Percentiles rank a stretch among this genome's conserved stretches.
Conservation (phyloP, 2,329 filamentous ascomycete genomes). For the Stachybotrys chartarum region DNA sequence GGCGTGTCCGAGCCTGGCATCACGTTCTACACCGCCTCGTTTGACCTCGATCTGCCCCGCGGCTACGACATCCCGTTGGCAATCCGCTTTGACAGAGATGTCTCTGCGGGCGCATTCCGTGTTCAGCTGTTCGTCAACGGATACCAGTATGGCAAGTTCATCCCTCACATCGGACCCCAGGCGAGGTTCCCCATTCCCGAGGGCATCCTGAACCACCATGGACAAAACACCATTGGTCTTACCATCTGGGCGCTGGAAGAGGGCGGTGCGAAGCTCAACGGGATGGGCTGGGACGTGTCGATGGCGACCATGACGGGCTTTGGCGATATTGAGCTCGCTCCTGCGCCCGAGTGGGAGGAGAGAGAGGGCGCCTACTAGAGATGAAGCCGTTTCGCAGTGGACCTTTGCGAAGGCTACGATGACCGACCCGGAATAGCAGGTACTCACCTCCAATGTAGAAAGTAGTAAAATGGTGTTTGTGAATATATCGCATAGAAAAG, state of each 20-base stretch:
- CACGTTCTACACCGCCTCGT: conserved; percentile 46
- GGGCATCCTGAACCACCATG: conserved; percentile 59
- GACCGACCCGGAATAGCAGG: no score
- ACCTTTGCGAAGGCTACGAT: no score
- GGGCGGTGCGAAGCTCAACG: conserved; percentile 34
- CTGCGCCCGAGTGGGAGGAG: conserved; percentile 32
- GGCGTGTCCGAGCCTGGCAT: conserved; percentile 40
- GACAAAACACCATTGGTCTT: conserved; percentile 59
- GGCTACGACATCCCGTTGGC: conserved; percentile 49
- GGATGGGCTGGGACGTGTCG: conserved; percentile 21
- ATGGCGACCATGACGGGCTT: conserved; percentile 39
- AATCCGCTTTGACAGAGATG: conserved; percentile 42
- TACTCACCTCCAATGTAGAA: no score
- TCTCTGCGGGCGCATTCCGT: conserved; percentile 33
- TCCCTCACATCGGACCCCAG: conserved; percentile 63
- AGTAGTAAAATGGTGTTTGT: no score
- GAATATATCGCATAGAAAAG: no score
- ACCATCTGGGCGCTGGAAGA: conserved; percentile 56
- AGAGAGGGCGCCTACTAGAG: conserved; percentile 38
- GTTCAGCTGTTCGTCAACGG: conserved; percentile 63
- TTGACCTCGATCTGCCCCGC: conserved; percentile 44
- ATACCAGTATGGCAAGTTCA: conserved; percentile 51
- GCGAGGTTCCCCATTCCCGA: conserved; percentile 59
- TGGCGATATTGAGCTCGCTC: conserved; percentile 29
- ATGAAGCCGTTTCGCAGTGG: no score